Base-by-base conservation (phyloP, 192 early-diverging fungal species). In the Neocallimastix lanati region DNA sequence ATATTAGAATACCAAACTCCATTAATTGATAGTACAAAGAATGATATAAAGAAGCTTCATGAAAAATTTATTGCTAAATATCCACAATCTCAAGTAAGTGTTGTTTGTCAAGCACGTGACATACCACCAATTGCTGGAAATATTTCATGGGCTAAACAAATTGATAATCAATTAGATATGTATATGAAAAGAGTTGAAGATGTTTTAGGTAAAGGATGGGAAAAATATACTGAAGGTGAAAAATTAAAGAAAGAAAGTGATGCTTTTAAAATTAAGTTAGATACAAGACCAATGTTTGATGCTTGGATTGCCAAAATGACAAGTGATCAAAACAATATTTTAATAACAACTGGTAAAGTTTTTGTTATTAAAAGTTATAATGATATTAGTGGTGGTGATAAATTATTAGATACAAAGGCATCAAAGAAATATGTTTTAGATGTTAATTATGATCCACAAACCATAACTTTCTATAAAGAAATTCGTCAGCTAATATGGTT, bases 1-100 rank as follows among this genome's bases (percentile, higher is more conserved):
- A 96, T 99, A 81, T 96, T 97, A 84, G 98, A 99, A 85, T 99
- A 99, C 83, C 98, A 99, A 86, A 93, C 93, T 25, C 96, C 98
- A 84, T 88, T 99, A 80, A 96, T 99, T 81, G 96, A 96, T 79
- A 94, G 91, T 50, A 97, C 99, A 82, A 99, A 99, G 87, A 94
- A 96, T n/a, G 98, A 99, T 81, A 96, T 99, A 81, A 30, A 89
- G 28, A 92, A 93, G 50, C 87, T 99, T 78, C 97, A 98, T 81
- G 95, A 96, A 76, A 98, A 96, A 82, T 99, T 98, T 84, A 96
- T 94, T 85, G 84, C 88, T 84, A 93, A 93, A 80, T 98, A 98
- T 85, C 88, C 91, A 13, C 88, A 95, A 80, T 94, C 94, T 6
- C 92, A 96, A 82, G 96, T 96, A 0, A 91, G 85, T 80, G 86